Evolutionary conservation across 208 protist genomes (phyloP), one percentile per base, ranked within the genome.

Genomic region (Acanthamoeba triangularis): DNA sequence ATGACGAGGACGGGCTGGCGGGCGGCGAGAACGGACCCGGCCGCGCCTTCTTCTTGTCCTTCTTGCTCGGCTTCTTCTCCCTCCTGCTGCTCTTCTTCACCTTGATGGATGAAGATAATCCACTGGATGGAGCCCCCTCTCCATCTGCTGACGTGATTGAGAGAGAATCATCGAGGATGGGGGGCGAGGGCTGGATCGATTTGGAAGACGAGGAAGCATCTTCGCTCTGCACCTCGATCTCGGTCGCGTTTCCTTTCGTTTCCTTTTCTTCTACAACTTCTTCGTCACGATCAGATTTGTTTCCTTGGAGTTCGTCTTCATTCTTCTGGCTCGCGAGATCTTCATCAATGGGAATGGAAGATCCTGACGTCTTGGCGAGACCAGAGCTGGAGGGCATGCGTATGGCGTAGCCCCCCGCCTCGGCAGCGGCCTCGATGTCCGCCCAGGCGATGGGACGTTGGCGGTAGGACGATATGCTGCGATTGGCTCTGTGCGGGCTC

Each of bases 391-490:
- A 25, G 25, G 18, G 28, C 8, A 25, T 13, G 65, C 35, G 65
- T 74, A 84, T 84, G 41, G 33, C 41, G 44, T 84, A 84, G 35
- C 74, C 74, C 13, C 44, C 44, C 13, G 44, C 44, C 35, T 33
- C 44, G 41, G 74, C 74, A 3, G 74, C 74, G 2, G 44, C 74
- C 74, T 84, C 74, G 30, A 84, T 84, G 41, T 84, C 74, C 74
- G 0, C 74, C 74, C 74, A 84, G 14, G 65, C 65, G 65, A 84
- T 18, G 44, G 35, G 35, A 18, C 74, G 74, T 18, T 52, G 37
- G 3, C 74, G 74, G 41, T 84, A 84, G 41, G 74, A 44, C 41
- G 74, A 84, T 8, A 84, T 44, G 74, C n/a, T 25, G n/a, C 74
- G 74, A 33, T 56, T 44, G 11, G 33, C 10, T 16, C 65, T n/a